Evolutionary conservation across 2,329 filamentous ascomycete genomes (phyloP).

Genomic region (Rhytidhysteron rufulum): DNA sequence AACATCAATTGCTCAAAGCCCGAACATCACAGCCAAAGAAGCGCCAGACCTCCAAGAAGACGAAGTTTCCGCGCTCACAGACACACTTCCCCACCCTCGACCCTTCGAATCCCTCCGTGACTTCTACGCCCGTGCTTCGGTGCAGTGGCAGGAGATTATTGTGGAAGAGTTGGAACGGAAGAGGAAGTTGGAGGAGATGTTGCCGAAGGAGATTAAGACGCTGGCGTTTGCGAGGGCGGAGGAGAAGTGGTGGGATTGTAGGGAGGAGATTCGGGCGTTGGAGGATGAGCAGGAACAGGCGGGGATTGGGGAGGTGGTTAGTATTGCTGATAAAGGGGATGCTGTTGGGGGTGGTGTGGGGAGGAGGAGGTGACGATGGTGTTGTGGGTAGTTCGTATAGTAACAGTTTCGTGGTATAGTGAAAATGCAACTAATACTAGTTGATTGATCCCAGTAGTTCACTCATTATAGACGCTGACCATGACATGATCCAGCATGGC

Average conservation of each 20-base stretch:
- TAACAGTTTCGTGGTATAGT: no score
- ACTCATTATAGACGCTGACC: no score
- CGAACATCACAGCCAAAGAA: slow-evolving; percentile 15
- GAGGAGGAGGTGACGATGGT: slow-evolving; percentile 25
- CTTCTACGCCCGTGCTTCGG: slow-evolving; percentile 84
- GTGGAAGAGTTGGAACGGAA: slow-evolving; percentile 69
- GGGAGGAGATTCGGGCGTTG: slow-evolving; percentile 85
- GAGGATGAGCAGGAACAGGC: slow-evolving; percentile 96
- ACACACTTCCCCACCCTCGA: slow-evolving; percentile 70
- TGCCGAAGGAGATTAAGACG: slow-evolving; percentile 87
- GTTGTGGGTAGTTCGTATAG: no score
- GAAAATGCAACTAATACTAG: no score
- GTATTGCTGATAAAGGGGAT: slow-evolving; percentile 67
- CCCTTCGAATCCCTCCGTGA: slow-evolving; percentile 89
- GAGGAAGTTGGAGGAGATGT: slow-evolving; percentile 55
- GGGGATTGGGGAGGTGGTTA: slow-evolving; percentile 92
- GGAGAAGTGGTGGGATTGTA: slow-evolving; percentile 97
- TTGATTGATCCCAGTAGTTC: no score
- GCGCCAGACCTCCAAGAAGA: slow-evolving; percentile 36
- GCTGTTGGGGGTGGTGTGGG: slow-evolving; percentile 41
- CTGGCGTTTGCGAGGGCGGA: slow-evolving; percentile 87
- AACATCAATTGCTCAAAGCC: slow-evolving; percentile 39
- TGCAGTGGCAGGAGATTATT: slow-evolving; percentile 85
- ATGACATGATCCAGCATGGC: no score
- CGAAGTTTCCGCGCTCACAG: slow-evolving; percentile 56